These are phyloP conservation scores for Cyclocybe aegerita DNA, from an alignment of 768 basidiomycete species.

Conservation along the genomic window DNA sequence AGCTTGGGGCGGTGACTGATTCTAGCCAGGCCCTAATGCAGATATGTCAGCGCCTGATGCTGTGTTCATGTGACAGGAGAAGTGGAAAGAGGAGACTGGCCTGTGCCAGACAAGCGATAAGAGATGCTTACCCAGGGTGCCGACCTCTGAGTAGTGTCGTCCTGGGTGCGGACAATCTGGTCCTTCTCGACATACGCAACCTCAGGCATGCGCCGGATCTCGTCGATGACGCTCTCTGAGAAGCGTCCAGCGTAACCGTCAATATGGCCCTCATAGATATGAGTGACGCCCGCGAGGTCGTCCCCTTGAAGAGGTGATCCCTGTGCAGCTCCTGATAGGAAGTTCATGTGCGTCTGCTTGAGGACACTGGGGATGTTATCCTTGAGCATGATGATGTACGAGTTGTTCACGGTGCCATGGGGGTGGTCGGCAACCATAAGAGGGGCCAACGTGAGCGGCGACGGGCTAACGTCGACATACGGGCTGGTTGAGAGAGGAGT, in stretches of 20 bases:
- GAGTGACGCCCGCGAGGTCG: slow-evolving; percentile 55
- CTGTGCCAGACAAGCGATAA: background rate
- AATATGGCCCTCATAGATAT: slow-evolving; percentile 75
- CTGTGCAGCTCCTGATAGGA: slow-evolving; percentile 62
- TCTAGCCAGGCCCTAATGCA: slow-evolving; percentile 84
- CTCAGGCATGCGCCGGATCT: slow-evolving; percentile 81
- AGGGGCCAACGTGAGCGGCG: slow-evolving; percentile 58
- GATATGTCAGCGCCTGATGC: slow-evolving; percentile 10
- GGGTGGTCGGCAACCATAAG: slow-evolving; percentile 57
- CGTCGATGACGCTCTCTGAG: slow-evolving; percentile 63
- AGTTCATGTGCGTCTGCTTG: slow-evolving; percentile 76
- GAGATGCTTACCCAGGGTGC: slow-evolving; percentile 78
- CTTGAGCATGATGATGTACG: slow-evolving; percentile 94
- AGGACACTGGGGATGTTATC: slow-evolving; percentile 55
- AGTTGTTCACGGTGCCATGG: slow-evolving; percentile 78
- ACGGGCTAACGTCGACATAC: slow-evolving; percentile 30
- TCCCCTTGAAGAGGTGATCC: slow-evolving; percentile 52
- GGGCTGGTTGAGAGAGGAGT: slow-evolving; percentile 53
- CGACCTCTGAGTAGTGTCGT: slow-evolving; percentile 48
- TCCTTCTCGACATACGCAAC: slow-evolving; percentile 93
- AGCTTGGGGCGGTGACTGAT: slow-evolving; percentile 85
- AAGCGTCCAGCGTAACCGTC: slow-evolving; percentile 85
- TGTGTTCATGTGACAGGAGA: slow-evolving; percentile 3
- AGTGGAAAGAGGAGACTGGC: background rate
- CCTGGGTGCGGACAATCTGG: slow-evolving; percentile 83